Evolutionary conservation across 1,284 basidiomycete genomes (phyloP).

Genomic region (Mycosarcoma mackinlayi): DNA sequence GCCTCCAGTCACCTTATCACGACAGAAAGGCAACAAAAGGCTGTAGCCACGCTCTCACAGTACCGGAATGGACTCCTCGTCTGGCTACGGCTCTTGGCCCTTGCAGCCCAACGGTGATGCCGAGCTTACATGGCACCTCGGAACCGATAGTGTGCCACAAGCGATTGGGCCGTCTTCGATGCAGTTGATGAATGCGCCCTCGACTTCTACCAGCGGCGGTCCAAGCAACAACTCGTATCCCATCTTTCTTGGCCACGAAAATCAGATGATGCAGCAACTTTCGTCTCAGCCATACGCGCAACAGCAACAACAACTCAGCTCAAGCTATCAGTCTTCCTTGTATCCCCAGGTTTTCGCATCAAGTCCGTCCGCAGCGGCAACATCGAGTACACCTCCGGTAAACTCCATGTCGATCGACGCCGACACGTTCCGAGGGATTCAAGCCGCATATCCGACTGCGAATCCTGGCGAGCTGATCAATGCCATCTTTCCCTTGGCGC

Average conservation of each 20-base stretch:
- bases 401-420: slow-evolving; percentile 9
- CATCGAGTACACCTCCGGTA: not conserved
- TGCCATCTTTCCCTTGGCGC: slow-evolving; percentile 3
- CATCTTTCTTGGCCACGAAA: not conserved
- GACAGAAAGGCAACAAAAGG: not conserved
- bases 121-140: slow-evolving; percentile 19
- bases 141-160: slow-evolving; percentile 10
- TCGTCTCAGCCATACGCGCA: not conserved
- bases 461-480: slow-evolving; percentile 8
- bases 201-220: not conserved
- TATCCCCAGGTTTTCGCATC: not conserved
- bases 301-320: slow-evolving; percentile 3
- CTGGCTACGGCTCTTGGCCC: slow-evolving; percentile 21
- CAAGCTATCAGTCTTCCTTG: not conserved
- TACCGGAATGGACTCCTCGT: slow-evolving; percentile 15
- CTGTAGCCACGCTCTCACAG: not conserved
- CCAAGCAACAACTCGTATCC: not conserved
- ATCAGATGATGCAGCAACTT: slow-evolving; percentile 8
- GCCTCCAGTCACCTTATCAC: too few species aligned
- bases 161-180: not conserved
- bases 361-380: not conserved
- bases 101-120: slow-evolving; percentile 18
- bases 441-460: slow-evolving; percentile 7
- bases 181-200: slow-evolving; percentile 4
- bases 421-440: slow-evolving; percentile 7